Percentiles rank a stretch among this genome's conserved stretches.
phyloP scores from a whole-genome alignment of 768 basidiomycete genomes.

The Clavaria fumosa region DNA sequence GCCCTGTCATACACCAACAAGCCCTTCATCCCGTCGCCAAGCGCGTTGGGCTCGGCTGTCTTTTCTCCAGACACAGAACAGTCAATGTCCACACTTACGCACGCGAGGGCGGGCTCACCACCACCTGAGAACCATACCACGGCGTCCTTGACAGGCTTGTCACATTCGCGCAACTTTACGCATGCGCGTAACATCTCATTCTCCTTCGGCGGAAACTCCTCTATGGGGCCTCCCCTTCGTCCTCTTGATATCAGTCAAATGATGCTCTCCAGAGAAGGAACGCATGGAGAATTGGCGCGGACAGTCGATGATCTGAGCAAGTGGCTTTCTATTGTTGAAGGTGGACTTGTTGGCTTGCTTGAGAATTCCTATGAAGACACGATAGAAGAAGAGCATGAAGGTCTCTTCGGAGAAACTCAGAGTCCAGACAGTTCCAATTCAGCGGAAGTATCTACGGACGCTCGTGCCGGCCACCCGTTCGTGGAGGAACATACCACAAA shows the following conservation, averaged over 20 bases:
- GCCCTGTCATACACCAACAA: conserved; percentile 24
- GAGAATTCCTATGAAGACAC: conserved; percentile 34
- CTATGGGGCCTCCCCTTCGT: conserved; percentile 31
- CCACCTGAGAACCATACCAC: conserved; percentile 12
- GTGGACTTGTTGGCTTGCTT: conserved; percentile 52
- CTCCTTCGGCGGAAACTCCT: conserved; percentile 16
- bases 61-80: conserved; percentile 8
- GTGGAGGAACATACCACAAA: too few species aligned
- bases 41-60: conserved; percentile 20
- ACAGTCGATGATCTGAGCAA: conserved; percentile 61
- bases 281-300: conserved; percentile 52
- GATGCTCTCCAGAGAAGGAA: conserved; percentile 37
- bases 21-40: conserved; percentile 23
- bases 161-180: conserved; percentile 24
- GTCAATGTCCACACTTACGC: too few species aligned
- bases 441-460: too few species aligned
- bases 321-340: conserved; percentile 65
- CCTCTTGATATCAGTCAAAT: conserved; percentile 52
- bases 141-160: conserved; percentile 14
- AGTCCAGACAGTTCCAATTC: too few species aligned
- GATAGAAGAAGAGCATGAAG: conserved; percentile 54
- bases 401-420: too few species aligned
- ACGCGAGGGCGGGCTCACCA: conserved; percentile 12
- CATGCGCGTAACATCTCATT: conserved; percentile 19
- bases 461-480: too few species aligned